These are phyloP conservation scores for Arthrobotrys entomopaga DNA, from an alignment of 2,329 filamentous ascomycete species.

Conservation along the genomic window DNA sequence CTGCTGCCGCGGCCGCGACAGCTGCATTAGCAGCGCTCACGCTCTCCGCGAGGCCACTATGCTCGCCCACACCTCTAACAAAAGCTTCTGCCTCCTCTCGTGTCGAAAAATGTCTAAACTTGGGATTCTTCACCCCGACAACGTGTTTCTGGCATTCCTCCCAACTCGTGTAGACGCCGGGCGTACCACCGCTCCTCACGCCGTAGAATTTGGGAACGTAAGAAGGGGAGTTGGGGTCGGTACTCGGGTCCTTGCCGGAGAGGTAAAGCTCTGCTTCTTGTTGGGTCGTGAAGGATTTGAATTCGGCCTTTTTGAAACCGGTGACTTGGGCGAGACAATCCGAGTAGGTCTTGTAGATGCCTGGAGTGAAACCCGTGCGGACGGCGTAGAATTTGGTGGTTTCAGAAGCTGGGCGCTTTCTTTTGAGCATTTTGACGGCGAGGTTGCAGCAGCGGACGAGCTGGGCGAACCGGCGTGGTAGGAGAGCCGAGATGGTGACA, in stretches of 20 bases:
- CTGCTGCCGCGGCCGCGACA: conserved; percentile 34
- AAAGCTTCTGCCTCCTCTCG: conserved; percentile 74
- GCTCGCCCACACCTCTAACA: conserved; percentile 66
- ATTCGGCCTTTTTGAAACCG: conserved; percentile 66
- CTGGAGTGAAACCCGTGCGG: conserved; percentile 69
- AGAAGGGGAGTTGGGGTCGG: conserved; percentile 58
- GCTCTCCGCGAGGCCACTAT: conserved; percentile 61
- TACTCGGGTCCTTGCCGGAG: conserved; percentile 58
- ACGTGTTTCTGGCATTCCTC: conserved; percentile 72
- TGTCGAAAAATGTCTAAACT: conserved; percentile 66
- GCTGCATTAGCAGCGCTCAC: conserved; percentile 49
- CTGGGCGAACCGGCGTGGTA: conserved; percentile 22
- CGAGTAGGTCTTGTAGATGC: conserved; percentile 72
- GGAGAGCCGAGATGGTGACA: conserved; percentile 31
- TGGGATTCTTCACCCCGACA: conserved; percentile 72
- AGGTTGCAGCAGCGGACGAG: conserved; percentile 43
- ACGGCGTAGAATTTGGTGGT: conserved; percentile 72
- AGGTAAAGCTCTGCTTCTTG: conserved; percentile 58
- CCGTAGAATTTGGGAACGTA: conserved; percentile 70
- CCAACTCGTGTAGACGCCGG: conserved; percentile 73
- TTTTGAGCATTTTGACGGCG: conserved; percentile 49
- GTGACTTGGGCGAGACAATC: conserved; percentile 72
- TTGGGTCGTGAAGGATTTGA: conserved; percentile 59
- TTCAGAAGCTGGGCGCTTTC: conserved; percentile 54
- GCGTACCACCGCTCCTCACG: conserved; percentile 68